These are phyloP conservation scores for Aphanomyces stellatus DNA, from an alignment of 352 stramenopile genomes.

Conservation along the genomic window DNA sequence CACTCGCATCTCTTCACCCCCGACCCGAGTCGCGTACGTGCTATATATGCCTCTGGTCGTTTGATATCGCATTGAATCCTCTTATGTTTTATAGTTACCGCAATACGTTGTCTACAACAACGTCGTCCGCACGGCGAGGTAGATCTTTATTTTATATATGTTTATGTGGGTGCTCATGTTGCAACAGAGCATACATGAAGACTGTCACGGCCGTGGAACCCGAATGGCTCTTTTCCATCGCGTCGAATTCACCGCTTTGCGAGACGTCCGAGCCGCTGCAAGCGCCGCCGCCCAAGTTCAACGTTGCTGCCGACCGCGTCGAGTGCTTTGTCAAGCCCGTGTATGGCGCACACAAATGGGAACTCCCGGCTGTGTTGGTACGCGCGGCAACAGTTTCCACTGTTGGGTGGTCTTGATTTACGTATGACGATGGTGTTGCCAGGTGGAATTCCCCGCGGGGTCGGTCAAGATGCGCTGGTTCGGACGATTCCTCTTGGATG, in stretches of 20 bases:
- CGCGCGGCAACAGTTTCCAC: neutral
- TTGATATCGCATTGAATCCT: no score
- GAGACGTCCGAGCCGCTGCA: constrained; percentile 48
- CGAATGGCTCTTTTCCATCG: constrained; percentile 91
- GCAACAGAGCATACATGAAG: constrained; percentile 87
- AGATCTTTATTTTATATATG: neutral
- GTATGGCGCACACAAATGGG: constrained; percentile 65
- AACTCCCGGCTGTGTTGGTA: constrained; percentile 47
- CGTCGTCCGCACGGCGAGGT: constrained; percentile 59
- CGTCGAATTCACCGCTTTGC: constrained; percentile 61
- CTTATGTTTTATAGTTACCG: constrained; percentile 28
- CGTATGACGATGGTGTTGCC: neutral
- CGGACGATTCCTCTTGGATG: constrained; percentile 74
- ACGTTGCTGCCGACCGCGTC: constrained; percentile 46
- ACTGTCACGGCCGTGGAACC: constrained; percentile 96
- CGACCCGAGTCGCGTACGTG: constrained; percentile 34
- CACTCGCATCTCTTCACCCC: constrained; percentile 75
- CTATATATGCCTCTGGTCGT: no score
- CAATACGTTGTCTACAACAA: constrained; percentile 69
- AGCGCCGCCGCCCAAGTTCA: constrained; percentile 56
- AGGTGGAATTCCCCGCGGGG: neutral
- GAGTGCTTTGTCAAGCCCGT: constrained; percentile 70
- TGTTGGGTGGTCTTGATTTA: no score
- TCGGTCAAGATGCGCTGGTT: constrained; percentile 61
- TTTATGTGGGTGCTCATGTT: neutral